phyloP scores from a whole-genome alignment of 495 filamentous ascomycete species.

The Pyronema domesticum region DNA sequence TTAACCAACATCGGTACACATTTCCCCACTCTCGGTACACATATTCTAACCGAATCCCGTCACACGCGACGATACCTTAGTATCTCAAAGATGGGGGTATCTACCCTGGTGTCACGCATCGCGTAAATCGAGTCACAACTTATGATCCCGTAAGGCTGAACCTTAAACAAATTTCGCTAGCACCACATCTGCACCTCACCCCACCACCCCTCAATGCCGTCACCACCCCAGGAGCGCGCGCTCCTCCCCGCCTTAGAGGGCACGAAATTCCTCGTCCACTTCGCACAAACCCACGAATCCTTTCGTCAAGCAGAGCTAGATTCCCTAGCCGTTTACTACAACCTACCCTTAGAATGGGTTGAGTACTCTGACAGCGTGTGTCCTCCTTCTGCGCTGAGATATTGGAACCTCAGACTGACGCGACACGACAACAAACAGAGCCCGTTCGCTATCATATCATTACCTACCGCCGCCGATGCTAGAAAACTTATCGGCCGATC shows the following conservation, averaged over 20 bases:
- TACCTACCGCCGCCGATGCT: conserved; percentile 49
- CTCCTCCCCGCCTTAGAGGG: background rate
- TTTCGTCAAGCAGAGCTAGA: conserved; percentile 80
- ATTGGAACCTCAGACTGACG: too few relatives aligned
- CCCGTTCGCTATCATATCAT: conserved; percentile 64
- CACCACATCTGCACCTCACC: too few relatives aligned
- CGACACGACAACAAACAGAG: conserved; percentile 40
- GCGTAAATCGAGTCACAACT: too few relatives aligned
- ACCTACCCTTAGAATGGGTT: conserved; percentile 50
- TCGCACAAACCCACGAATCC: conserved; percentile 75
- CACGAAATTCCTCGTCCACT: conserved; percentile 72
- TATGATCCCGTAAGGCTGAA: too few relatives aligned
- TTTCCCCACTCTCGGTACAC: too few relatives aligned
- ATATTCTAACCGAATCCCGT: too few relatives aligned
- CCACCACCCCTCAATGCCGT: background rate
- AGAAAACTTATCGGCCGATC: conserved; percentile 48
- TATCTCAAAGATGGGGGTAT: too few relatives aligned
- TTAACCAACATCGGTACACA: too few relatives aligned
- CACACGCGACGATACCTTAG: too few relatives aligned
- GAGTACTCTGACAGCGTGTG: conserved; percentile 57
- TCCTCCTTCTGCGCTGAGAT: conserved; percentile 2
- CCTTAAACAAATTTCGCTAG: too few relatives aligned
- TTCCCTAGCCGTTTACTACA: conserved; percentile 52
- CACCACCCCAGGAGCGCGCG: background rate
- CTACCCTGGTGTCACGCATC: too few relatives aligned